phyloP scores from a whole-genome alignment of 2,329 filamentous ascomycete species.

The Curvularia verruculosa region DNA sequence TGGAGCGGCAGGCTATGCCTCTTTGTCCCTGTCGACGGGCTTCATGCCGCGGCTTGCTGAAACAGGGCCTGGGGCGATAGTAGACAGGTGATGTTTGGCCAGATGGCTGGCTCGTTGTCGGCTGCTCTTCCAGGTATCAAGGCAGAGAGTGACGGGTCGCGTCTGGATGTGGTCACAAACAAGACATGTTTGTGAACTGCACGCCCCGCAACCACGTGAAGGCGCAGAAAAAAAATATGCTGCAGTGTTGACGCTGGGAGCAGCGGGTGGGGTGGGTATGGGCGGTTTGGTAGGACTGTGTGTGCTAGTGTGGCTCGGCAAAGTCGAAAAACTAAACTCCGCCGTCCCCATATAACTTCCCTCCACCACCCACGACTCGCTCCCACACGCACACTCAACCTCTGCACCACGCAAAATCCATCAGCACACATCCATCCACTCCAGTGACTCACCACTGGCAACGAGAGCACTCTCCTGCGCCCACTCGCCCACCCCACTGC shows the following conservation, averaged over 20 bases:
- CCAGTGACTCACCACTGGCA: slow-evolving; percentile 32
- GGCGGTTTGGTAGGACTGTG: slow-evolving; percentile 10
- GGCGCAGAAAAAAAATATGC: background rate
- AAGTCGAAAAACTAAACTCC: slow-evolving; percentile 21
- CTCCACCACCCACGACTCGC: slow-evolving; percentile 21
- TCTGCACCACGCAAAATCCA: slow-evolving; percentile 29
- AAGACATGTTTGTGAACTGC: background rate
- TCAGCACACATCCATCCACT: slow-evolving; percentile 21
- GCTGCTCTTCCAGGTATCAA: background rate
- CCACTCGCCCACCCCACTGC: slow-evolving; percentile 9
- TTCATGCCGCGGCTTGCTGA: slow-evolving; percentile 7
- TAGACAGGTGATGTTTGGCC: background rate
- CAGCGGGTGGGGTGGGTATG: slow-evolving; percentile 1
- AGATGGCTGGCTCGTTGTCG: background rate
- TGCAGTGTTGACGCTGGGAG: background rate
- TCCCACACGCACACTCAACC: slow-evolving; percentile 25
- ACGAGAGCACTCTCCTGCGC: slow-evolving; percentile 6
- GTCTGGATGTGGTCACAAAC: background rate
- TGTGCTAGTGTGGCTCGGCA: slow-evolving; percentile 24
- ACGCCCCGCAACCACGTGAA: background rate
- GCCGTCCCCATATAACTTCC: slow-evolving; percentile 24
- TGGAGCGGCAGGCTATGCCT: background rate
- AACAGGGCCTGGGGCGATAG: background rate
- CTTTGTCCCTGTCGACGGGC: background rate
- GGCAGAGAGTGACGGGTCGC: background rate